Conservation (phyloP, 441 rosid species). For the Lepidium campestre region DNA sequence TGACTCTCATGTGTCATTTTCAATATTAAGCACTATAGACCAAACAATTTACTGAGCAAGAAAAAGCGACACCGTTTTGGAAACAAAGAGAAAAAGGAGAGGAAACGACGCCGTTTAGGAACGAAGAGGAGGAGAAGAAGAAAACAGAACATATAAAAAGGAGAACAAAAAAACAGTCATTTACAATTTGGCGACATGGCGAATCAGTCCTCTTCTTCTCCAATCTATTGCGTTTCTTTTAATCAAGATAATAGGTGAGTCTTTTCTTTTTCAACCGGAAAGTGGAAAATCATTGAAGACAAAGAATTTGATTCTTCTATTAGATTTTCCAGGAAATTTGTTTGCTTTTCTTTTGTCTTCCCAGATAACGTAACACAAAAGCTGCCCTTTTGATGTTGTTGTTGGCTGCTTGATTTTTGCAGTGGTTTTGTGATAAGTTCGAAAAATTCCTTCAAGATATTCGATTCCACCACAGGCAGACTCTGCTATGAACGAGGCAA, state of each 20-base stretch:
- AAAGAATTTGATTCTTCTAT: neutral
- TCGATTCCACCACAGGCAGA: constrained; percentile 75
- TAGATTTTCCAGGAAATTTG: neutral
- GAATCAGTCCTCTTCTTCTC: constrained; percentile 41
- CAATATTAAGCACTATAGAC: neutral
- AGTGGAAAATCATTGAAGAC: neutral
- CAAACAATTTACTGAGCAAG: neutral
- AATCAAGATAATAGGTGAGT: constrained; percentile 71
- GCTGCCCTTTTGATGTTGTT: constrained; percentile 5
- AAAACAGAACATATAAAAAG: neutral
- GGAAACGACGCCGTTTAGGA: neutral
- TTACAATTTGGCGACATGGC: constrained; percentile 33
- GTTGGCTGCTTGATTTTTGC: neutral
- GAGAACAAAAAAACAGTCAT: neutral
- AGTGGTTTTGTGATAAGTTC: constrained; percentile 76
- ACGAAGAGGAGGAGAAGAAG: neutral
- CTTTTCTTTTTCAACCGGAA: neutral
- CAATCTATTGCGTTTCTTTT: constrained; percentile 69
- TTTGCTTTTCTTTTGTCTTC: neutral
- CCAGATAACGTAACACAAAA: constrained; percentile 1
- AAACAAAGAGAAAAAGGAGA: neutral
- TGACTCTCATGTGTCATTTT: constrained; percentile 28
- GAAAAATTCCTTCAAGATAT: constrained; percentile 61
- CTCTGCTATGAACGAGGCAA: constrained; percentile 81
- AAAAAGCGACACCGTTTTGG: neutral